A percentile compares a stretch with the other conserved stretches of the same genome.
phyloP scores from a whole-genome alignment of 2,329 filamentous ascomycete species.

The Phoma sp. region DNA sequence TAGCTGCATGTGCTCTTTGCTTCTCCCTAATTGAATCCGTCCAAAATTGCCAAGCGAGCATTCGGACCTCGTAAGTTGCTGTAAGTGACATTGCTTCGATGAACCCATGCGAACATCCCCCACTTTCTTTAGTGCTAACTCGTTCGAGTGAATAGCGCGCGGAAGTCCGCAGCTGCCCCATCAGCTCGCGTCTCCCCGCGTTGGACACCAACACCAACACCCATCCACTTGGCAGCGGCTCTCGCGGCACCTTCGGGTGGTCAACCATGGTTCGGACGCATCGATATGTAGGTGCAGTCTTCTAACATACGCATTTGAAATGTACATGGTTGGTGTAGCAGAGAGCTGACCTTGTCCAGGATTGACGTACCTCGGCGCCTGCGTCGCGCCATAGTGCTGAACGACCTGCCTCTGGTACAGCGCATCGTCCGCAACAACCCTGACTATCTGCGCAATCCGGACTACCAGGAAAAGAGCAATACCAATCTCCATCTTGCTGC shows the following conservation, averaged over 20 bases:
- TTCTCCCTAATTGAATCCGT: too few species aligned
- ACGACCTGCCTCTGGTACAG: slow-evolving; percentile 73
- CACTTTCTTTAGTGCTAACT: slow-evolving; percentile 24
- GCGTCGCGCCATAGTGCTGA: slow-evolving; percentile 79
- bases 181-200: slow-evolving; percentile 23
- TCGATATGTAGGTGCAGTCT: slow-evolving; percentile 30
- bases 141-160: slow-evolving; percentile 30
- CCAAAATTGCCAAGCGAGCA: too few species aligned
- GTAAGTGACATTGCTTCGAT: not conserved
- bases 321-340: not conserved
- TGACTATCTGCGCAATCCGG: slow-evolving; percentile 76
- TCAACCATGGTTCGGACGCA: slow-evolving; percentile 30
- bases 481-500: slow-evolving; percentile 84
- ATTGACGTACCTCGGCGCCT: slow-evolving; percentile 79
- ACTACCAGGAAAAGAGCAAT: slow-evolving; percentile 76
- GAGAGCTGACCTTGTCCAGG: slow-evolving; percentile 52
- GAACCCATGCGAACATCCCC: slow-evolving; percentile 25
- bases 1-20: too few species aligned
- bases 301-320: not conserved
- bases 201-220: slow-evolving; percentile 2
- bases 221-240: slow-evolving; percentile 10
- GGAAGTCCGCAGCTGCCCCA: slow-evolving; percentile 22
- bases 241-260: slow-evolving; percentile 9
- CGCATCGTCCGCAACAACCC: slow-evolving; percentile 79
- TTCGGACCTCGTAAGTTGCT: too few species aligned